Base-by-base conservation (phyloP, 305 asterid species). In the Coffea humblotiana region DNA sequence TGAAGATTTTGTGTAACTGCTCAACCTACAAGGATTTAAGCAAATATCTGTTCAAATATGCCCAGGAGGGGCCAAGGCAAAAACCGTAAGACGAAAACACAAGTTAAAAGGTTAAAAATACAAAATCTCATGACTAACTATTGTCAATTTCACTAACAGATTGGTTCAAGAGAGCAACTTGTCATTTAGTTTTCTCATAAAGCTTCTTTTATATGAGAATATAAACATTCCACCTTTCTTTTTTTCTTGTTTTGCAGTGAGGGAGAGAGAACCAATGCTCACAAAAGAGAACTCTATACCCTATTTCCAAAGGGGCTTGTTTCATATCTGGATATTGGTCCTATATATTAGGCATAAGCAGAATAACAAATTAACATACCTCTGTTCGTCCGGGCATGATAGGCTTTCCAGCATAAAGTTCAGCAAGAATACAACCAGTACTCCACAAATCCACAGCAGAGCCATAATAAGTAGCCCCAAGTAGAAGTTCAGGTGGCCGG, bases 321-420 rank as follows among this genome's bases (percentile, higher is more conserved):
- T 25, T 49, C 29, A 40, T 75, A 32, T 63, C 64, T 37, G 65
- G 11, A 60, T 61, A 63, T 45, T 35, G 12, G 9, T 49, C 27
- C 48, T 6, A 60, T 47, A 18, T 4, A 29, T 47, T 61, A 60
- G 54, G 68, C 25, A 75, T 64, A 29, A 80, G 61, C 48, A 66
- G 54, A 40, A 8, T 25, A 81, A 60, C 32, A 70, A 74, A 19
- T 19, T 43, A 48, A 40, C 43, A 58, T 58, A 95, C 99, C 97
- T 95, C 97, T 15, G 99, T 95, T 85, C 99, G 89, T 74, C 99
- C 99, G 35, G 98, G 97, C 98, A 95, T 93, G 79, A 95, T 91
- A 64, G 99, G 97, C 89, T 95, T 95, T 73, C 99, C 96, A 25
- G 97, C 94, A 80, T 93, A 90, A 83, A 95, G 88, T 84, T 93